These are phyloP conservation scores for Eimeria brunetti DNA, from an alignment of 169 alveolate genomes.

Conservation along the genomic window DNA sequence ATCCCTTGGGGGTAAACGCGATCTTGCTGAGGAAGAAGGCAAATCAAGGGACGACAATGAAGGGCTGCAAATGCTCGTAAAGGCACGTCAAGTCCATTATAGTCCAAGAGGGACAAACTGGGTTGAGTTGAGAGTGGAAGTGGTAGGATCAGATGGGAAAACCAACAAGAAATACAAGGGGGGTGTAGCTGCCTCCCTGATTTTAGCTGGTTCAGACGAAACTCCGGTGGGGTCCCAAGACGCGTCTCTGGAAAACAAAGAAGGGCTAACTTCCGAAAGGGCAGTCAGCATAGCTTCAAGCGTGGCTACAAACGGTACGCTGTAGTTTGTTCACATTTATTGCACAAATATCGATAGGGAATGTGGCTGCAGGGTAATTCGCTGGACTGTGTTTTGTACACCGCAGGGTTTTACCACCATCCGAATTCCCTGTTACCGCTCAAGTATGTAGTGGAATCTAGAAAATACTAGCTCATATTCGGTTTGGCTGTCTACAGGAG, in stretches of 20 bases:
- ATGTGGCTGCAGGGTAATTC: background rate
- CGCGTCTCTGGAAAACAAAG: background rate
- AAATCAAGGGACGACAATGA: background rate
- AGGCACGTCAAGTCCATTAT: slow-evolving; percentile 6
- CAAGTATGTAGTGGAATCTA: background rate
- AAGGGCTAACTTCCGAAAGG: background rate
- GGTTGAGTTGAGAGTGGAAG: slow-evolving; percentile 63
- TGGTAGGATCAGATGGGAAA: slow-evolving; percentile 43
- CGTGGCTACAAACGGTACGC: slow-evolving; percentile 34
- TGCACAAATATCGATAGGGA: background rate
- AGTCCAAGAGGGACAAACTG: slow-evolving; percentile 18
- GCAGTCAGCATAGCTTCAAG: slow-evolving; percentile 45
- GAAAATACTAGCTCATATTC: background rate
- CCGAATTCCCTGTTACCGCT: background rate
- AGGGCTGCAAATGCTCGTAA: background rate
- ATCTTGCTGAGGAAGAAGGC: slow-evolving; percentile 1
- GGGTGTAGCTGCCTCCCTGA: slow-evolving; percentile 61
- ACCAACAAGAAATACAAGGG: slow-evolving; percentile 21
- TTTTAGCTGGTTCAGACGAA: slow-evolving; percentile 3
- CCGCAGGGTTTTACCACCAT: background rate
- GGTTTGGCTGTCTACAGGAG: slow-evolving; percentile 29
- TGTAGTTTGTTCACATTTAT: no score
- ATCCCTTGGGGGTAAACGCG: background rate
- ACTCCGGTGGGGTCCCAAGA: background rate
- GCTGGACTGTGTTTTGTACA: background rate